Base-by-base conservation (phyloP, 805 yeast genomes). In the Cyberlindnera americana region DNA sequence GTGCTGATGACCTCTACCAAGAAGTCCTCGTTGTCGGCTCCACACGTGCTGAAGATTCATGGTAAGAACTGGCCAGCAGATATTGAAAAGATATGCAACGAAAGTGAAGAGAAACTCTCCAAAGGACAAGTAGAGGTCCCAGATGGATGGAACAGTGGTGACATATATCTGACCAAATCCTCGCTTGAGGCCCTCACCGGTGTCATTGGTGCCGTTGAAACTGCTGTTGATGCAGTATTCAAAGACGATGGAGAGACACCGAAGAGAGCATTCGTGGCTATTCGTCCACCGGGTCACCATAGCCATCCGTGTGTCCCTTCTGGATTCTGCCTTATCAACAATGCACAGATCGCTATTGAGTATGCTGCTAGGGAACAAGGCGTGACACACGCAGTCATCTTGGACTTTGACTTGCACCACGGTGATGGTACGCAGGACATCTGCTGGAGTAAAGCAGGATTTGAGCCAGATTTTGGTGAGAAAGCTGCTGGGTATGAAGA, bases 381-480 rank as follows among this genome's bases (percentile, higher is more conserved):
- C 2, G 78, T 86, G 3, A 81, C 91, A 1, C 95, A 86, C 62
- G 88, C 88, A 14, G 89, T 83, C 1, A 82, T 86, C 15, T 61
- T 86, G 22, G 95, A 86, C 59, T 81, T 87, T 46, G 95, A 86
- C 59, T 67, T 86, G 29, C 95, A 86, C 55, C 95, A 86, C 56
- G 95, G 95, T 14, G 95, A 86, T 60, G 95, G 95, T 12, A 75
- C 86, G 6, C 95, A 87, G 52, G 95, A 86, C 58, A 81, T 86
- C 19, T 79, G 90, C 52, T 86, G 90, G 89, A 81, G 78, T 52
- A 68, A 85, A 47, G 84, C 84, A 1, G 86, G 87, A 0, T 73
- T 77, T 50, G 69, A 70, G 41, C 67, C 70, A 21, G 77, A 72
- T 31, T 66, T 63, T 37, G 75, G 68, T 22, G 75, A 69, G 13